Evolutionary conservation across 306 rosid genomes (phyloP).

Genomic region (Vigna hirtella): DNA sequence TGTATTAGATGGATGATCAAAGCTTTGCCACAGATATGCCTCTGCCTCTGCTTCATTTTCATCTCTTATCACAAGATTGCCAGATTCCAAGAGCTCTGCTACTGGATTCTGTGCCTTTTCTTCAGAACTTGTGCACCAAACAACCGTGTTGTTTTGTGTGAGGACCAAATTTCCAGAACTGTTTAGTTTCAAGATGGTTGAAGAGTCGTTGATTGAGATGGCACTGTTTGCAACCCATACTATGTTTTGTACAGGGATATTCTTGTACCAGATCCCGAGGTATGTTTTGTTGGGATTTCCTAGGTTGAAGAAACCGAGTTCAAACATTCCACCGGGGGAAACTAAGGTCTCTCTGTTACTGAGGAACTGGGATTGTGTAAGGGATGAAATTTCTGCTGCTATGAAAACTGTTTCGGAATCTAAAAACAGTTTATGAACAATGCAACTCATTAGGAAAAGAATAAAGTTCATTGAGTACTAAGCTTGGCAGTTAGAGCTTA

Average conservation of each 20-base stretch:
- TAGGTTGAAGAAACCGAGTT: not conserved
- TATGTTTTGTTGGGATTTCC: not conserved
- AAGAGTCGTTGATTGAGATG: not conserved
- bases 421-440: not conserved
- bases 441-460: not conserved
- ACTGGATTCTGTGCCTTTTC: not conserved
- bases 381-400: not conserved
- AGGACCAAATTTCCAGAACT: not conserved
- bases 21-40: slow-evolving; percentile 5
- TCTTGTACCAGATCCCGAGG: not conserved
- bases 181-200: not conserved
- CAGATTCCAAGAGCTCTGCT: slow-evolving; percentile 5
- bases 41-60: not conserved
- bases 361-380: not conserved
- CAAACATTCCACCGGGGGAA: not conserved
- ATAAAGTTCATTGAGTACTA: slow-evolving; percentile 9
- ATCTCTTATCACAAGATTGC: not conserved
- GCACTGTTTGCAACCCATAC: slow-evolving; percentile 2
- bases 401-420: not conserved
- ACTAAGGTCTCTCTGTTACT: not conserved
- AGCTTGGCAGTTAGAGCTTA: not conserved
- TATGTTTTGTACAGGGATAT: not conserved
- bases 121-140: not conserved
- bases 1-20: not conserved
- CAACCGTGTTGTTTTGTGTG: not conserved